phyloP scores from a whole-genome alignment of 2,329 filamentous ascomycete species.

The Ilyonectria robusta region DNA sequence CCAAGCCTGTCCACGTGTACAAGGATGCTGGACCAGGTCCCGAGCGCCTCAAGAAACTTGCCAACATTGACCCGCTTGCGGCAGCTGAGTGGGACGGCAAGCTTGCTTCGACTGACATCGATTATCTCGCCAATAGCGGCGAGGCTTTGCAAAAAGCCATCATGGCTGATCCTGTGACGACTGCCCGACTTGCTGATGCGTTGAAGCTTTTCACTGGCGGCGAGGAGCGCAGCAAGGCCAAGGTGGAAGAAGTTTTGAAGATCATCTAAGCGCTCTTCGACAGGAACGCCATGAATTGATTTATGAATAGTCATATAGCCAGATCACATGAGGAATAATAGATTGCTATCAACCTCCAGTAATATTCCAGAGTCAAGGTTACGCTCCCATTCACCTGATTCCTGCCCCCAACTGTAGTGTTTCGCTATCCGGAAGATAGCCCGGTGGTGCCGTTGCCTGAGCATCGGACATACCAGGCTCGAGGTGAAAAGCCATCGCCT shows the following conservation, averaged over 20 bases:
- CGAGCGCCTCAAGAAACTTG: conserved; percentile 53
- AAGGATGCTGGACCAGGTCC: conserved; percentile 51
- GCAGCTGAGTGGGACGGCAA: conserved; percentile 56
- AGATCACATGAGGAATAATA: background rate
- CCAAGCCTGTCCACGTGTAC: conserved; percentile 59
- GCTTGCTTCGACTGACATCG: conserved; percentile 56
- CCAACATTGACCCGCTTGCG: conserved; percentile 57
- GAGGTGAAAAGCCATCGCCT: background rate
- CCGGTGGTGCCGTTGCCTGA: background rate
- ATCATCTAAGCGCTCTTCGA: conserved; percentile 9
- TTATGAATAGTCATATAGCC: background rate
- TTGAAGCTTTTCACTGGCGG: conserved; percentile 58
- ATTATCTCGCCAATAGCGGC: conserved; percentile 63
- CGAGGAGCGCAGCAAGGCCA: conserved; percentile 55
- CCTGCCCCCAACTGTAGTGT: background rate
- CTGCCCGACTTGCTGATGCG: conserved; percentile 55
- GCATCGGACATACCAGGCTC: background rate
- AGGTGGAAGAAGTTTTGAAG: conserved; percentile 51
- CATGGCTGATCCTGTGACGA: conserved; percentile 54
- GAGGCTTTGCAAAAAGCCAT: conserved; percentile 59
- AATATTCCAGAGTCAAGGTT: background rate
- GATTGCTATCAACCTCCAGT: background rate
- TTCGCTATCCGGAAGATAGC: background rate
- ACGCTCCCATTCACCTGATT: background rate
- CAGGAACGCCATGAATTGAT: background rate